A percentile compares a stretch with the other conserved stretches of the same genome.
These are phyloP conservation scores for Peronospora tabacina DNA, from an alignment of 352 stramenopile genomes.

Conservation along the genomic window DNA sequence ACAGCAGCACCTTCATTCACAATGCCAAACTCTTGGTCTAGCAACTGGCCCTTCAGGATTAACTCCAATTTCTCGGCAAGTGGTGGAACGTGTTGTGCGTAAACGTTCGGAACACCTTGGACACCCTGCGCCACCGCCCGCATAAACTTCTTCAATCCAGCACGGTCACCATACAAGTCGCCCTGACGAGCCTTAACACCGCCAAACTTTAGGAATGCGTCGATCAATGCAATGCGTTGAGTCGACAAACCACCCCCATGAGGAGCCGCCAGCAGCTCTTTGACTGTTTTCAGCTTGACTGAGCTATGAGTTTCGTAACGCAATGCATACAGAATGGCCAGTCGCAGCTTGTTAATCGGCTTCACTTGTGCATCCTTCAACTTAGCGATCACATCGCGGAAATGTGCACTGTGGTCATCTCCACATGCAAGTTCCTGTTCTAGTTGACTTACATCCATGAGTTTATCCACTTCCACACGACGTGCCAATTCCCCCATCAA, in stretches of 20 bases:
- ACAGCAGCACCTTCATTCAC: constrained; percentile 85
- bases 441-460: constrained; percentile 98
- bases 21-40: constrained; percentile 87
- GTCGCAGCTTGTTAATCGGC: constrained; percentile 94
- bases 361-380: constrained; percentile 85
- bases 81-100: constrained; percentile 96
- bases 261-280: constrained; percentile 48
- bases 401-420: constrained; percentile 78
- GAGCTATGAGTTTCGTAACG: constrained; percentile 93
- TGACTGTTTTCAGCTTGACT: constrained; percentile 73
- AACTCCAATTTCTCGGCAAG: constrained; percentile 90
- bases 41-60: constrained; percentile 71
- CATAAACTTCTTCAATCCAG: constrained; percentile 83
- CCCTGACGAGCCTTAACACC: constrained; percentile 51
- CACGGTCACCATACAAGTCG: constrained; percentile 75
- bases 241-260: constrained; percentile 30
- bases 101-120: constrained; percentile 95
- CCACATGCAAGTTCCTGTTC: constrained; percentile 89
- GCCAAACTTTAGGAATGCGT: constrained; percentile 65
- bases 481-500: constrained; percentile 96
- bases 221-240: constrained; percentile 52
- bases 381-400: constrained; percentile 72
- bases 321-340: constrained; percentile 97
- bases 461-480: constrained; percentile 92
- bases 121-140: constrained; percentile 91